Evolutionary conservation across 805 yeast genomes (phyloP).

Genomic region (Wickerhamiella musiphila): DNA sequence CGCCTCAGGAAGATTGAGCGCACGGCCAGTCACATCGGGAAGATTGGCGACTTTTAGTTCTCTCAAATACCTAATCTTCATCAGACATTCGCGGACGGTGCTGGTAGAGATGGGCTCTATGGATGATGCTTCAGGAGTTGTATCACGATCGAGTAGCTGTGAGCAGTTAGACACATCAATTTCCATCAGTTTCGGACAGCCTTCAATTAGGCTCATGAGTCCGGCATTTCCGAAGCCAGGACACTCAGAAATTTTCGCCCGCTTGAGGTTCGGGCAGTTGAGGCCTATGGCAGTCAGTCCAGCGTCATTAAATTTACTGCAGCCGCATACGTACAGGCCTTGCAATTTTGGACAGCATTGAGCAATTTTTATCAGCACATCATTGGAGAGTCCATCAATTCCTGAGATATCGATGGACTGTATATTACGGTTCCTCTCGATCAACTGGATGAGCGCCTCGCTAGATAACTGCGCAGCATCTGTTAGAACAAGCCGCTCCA

Average conservation of each 20-base stretch:
- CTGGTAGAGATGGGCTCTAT: slow-evolving; percentile 28
- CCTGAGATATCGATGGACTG: slow-evolving; percentile 84
- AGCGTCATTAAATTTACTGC: slow-evolving; percentile 38
- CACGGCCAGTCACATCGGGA: slow-evolving; percentile 45
- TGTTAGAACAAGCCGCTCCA: slow-evolving; percentile 75
- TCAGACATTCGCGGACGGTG: slow-evolving; percentile 40
- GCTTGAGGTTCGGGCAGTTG: slow-evolving; percentile 56
- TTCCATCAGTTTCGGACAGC: slow-evolving; percentile 17
- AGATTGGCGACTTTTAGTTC: slow-evolving; percentile 74
- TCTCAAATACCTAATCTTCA: slow-evolving; percentile 50
- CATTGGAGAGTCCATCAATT: slow-evolving; percentile 50
- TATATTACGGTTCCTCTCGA: slow-evolving; percentile 47
- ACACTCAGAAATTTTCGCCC: slow-evolving; percentile 69
- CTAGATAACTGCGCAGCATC: slow-evolving; percentile 55
- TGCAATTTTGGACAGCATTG: slow-evolving; percentile 55
- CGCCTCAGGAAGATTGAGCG: slow-evolving; percentile 36
- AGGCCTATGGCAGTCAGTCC: slow-evolving; percentile 43
- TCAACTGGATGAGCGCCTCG: slow-evolving; percentile 39
- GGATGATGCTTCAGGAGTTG: too few species aligned
- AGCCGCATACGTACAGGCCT: slow-evolving; percentile 79
- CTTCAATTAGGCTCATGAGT: background rate
- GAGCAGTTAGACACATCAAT: slow-evolving; percentile 53
- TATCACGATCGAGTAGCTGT: slow-evolving; percentile 45
- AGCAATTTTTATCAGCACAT: slow-evolving; percentile 51
- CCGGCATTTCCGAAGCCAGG: slow-evolving; percentile 45